These are phyloP conservation scores for Akebia trifoliata DNA, from an alignment of 164 flowering plant genomes.

Conservation along the genomic window DNA sequence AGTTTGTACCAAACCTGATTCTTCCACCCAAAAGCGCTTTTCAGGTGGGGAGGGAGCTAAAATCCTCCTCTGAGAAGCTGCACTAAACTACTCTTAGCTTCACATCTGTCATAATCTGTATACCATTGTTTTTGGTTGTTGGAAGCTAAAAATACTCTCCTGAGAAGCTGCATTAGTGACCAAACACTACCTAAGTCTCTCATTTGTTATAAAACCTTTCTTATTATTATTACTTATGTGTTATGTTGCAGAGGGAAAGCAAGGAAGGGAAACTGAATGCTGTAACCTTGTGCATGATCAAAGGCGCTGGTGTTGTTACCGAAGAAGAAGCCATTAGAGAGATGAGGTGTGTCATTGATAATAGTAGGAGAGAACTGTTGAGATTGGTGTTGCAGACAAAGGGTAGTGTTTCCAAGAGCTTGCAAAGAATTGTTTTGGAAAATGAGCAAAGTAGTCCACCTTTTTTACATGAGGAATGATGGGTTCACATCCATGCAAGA, in stretches of 20 bases:
- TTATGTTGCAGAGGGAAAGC: slow-evolving; percentile 22
- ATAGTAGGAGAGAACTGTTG: slow-evolving; percentile 52
- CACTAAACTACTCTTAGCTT: too few species aligned
- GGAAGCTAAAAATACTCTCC: not conserved
- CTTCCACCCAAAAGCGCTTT: too few species aligned
- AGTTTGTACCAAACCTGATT: too few species aligned
- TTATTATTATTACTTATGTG: not conserved
- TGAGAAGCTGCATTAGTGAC: too few species aligned
- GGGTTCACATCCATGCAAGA: slow-evolving; percentile 56
- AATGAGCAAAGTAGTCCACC: slow-evolving; percentile 56
- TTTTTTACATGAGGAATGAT: slow-evolving; percentile 63
- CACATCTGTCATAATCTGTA: too few species aligned
- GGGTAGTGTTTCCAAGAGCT: slow-evolving; percentile 57
- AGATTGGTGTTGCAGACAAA: slow-evolving; percentile 48
- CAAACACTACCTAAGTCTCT: too few species aligned
- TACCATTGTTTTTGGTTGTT: not conserved
- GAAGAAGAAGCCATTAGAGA: slow-evolving; percentile 43
- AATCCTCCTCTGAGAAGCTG: too few species aligned
- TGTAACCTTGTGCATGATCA: slow-evolving; percentile 43
- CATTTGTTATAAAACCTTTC: not conserved
- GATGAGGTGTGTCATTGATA: slow-evolving; percentile 25
- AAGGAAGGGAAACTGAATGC: slow-evolving; percentile 68
- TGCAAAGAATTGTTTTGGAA: slow-evolving; percentile 88
- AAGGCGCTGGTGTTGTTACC: slow-evolving; percentile 20
- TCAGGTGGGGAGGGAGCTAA: too few species aligned